phyloP scores from a whole-genome alignment of 208 protist species.

The Novymonas esmeraldas region DNA sequence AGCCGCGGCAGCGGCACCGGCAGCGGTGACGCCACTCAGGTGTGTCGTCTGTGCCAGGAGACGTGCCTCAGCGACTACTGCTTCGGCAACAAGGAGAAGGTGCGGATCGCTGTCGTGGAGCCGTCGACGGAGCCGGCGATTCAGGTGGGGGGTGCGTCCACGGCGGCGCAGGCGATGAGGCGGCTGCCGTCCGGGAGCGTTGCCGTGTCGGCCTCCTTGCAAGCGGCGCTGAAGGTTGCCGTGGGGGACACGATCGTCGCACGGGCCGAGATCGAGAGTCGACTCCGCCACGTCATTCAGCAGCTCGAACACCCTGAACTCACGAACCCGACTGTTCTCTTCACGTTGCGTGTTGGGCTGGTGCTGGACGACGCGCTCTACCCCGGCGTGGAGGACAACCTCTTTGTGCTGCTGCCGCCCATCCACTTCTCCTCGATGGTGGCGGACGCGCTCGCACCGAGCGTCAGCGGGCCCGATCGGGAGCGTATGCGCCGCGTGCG shows the following conservation, averaged over 20 bases:
- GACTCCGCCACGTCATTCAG: constrained; percentile 21
- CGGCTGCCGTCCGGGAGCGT: constrained; percentile 6
- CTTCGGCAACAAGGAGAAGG: not conserved
- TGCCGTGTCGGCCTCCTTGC: not conserved
- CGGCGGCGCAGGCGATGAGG: not conserved
- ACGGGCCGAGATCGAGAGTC: constrained; percentile 8
- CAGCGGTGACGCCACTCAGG: too few relatives aligned
- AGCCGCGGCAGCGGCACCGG: too few relatives aligned
- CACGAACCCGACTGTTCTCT: constrained; percentile 22
- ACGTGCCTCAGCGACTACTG: constrained; percentile 21
- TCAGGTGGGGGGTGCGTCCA: not conserved
- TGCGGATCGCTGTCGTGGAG: not conserved
- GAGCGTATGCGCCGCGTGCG: constrained; percentile 6
- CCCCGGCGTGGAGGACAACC: too few relatives aligned
- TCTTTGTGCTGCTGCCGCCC: constrained; percentile 40
- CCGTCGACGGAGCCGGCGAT: not conserved
- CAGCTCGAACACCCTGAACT: not conserved
- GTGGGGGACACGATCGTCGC: constrained; percentile 44
- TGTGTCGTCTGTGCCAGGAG: constrained; percentile 9
- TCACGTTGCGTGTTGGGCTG: constrained; percentile 28
- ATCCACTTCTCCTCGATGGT: constrained; percentile 25
- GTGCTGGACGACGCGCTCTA: constrained; percentile 19
- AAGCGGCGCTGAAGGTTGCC: constrained; percentile 2
- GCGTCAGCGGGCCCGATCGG: constrained; percentile 13
- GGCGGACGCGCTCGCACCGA: constrained; percentile 32